phyloP scores from a whole-genome alignment of 805 yeast genomes.

The Wickerhamiella brachini region DNA sequence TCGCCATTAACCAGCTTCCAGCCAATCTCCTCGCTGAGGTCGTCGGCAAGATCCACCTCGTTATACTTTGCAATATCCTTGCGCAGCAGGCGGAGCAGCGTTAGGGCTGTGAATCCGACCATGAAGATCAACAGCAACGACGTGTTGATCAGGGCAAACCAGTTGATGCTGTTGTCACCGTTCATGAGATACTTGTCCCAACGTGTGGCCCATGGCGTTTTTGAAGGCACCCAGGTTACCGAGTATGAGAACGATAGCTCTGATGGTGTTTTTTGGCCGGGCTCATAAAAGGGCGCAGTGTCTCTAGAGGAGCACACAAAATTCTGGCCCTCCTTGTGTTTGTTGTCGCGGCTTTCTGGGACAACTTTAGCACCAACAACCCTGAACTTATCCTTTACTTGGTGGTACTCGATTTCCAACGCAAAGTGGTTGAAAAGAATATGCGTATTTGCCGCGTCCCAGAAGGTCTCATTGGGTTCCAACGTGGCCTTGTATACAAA shows the following conservation, averaged over 20 bases:
- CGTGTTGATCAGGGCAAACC: conserved; percentile 86
- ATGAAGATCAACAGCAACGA: conserved; percentile 66
- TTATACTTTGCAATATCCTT: conserved; percentile 81
- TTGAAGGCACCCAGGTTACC: conserved; percentile 54
- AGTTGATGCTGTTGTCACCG: conserved; percentile 76
- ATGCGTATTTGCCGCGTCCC: conserved; percentile 11
- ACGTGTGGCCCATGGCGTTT: conserved; percentile 90
- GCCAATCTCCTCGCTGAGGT: conserved; percentile 83
- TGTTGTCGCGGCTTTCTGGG: conserved; percentile 42
- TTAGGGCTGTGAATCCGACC: conserved; percentile 64
- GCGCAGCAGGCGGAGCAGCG: conserved; percentile 63
- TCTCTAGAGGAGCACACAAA: neutral
- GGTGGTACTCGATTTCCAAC: conserved; percentile 69
- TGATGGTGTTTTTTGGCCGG: conserved; percentile 29
- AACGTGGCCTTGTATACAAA: neutral
- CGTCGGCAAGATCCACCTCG: conserved; percentile 70
- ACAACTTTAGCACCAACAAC: conserved; percentile 81
- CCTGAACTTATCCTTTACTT: conserved; percentile 54
- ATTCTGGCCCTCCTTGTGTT: neutral
- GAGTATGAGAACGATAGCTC: conserved; percentile 74
- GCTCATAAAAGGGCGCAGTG: neutral
- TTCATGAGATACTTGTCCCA: conserved; percentile 94
- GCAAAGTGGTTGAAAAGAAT: conserved; percentile 63
- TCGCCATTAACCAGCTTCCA: conserved; percentile 97
- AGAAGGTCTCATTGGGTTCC: conserved; percentile 53